Evolutionary conservation across 768 basidiomycete species (phyloP), one percentile per base, ranked within the genome.

Genomic region (Termitomyces sp.): DNA sequence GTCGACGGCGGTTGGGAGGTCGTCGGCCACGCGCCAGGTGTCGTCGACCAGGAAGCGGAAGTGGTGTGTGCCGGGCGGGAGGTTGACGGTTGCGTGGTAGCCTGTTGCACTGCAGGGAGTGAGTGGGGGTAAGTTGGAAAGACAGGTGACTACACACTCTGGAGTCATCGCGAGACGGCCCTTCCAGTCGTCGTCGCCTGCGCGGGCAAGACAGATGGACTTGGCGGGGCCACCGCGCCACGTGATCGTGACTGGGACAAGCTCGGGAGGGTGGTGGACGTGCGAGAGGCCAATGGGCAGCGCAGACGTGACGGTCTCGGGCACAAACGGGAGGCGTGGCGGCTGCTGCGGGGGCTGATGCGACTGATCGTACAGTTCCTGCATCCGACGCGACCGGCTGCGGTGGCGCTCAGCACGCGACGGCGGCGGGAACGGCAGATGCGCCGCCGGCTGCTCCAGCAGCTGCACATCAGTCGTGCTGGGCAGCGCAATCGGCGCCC

Each of bases 41-140:
- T 90, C 92, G 72, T 98, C 96, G 62, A 98, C 92, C 65, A 98
- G 85, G 80, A 97, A 98, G 60, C 95, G 92, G 71, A 98, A 82
- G 65, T 95, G 92, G 70, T 98, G 94, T 0, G 94, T 94, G 15
- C 96, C 96, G 0, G 94, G 94, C 10, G 86, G 84, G 0, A 98
- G 83, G 49, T 67, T 42, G 50, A 84, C 77, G n/a, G 72, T 77
- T 4, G 76, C 71, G 37, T 70, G 65, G 68, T 71, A 80, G 12
- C 73, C 63, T 31, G 71, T 64, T 1, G 76, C 73, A 8, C 64
- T 75, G 62, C 42, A 57, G 36, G 7, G 61, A 25, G 25, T 25
- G 25, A 25, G 25, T 25, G 25, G 25, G 25, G 20, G 20, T 20
- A 20, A 20, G 20, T 20, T 20, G 20, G 20, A 20, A 20, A 20